A percentile compares a stretch with the other conserved stretches of the same genome.
Evolutionary conservation across 345 rosid genomes (phyloP).

Genomic region (Draba incana): DNA sequence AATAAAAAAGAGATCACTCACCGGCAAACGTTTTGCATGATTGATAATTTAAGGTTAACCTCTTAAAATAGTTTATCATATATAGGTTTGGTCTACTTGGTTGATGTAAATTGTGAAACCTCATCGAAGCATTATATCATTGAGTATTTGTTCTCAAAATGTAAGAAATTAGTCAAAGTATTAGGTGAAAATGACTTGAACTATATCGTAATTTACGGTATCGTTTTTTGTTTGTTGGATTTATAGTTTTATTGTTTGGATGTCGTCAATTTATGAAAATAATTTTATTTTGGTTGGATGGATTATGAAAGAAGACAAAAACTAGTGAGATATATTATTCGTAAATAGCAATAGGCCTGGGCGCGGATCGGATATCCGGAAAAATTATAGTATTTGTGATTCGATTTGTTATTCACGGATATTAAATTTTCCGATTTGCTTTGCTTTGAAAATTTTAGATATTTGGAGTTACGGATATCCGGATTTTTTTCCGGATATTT

Average conservation of each 20-base stretch:
- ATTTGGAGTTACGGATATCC: no score
- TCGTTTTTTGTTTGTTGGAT: not conserved
- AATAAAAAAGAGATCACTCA: constrained; percentile 10
- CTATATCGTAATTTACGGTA: not conserved
- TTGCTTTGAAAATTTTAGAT: no score
- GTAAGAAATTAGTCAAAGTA: not conserved
- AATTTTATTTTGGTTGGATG: not conserved
- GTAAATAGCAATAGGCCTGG: not conserved
- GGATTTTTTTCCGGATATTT: no score
- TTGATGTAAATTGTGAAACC: constrained; percentile 16
- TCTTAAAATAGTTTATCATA: constrained; percentile 24
- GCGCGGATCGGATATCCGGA: no score
- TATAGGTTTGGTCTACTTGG: constrained; percentile 17
- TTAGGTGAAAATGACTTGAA: constrained; percentile 13
- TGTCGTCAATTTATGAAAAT: not conserved
- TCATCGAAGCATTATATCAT: not conserved
- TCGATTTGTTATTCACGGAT: no score
- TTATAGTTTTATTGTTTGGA: not conserved
- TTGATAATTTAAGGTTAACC: not conserved
- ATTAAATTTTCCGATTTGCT: no score
- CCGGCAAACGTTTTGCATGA: constrained; percentile 28
- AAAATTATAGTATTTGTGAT: no score
- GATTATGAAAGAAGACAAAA: constrained; percentile 29
- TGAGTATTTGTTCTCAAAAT: not conserved
- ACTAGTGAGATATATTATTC: not conserved